Evolutionary conservation across 1,284 basidiomycete species (phyloP), one percentile per base, ranked within the genome.

Genomic region (Fomitopsis pinicola): DNA sequence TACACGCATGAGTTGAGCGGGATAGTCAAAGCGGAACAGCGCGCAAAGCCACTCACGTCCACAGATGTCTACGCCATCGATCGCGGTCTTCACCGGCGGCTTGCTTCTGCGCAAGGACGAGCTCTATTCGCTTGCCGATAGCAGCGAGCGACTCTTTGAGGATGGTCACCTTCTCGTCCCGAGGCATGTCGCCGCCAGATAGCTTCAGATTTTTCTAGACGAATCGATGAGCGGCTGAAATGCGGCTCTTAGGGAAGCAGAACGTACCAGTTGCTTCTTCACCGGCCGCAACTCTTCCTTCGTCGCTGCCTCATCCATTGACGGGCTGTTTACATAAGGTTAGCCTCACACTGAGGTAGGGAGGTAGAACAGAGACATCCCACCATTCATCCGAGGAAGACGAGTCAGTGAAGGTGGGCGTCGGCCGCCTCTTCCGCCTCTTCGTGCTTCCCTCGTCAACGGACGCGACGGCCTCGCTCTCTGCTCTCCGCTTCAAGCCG

Each of bases 271-370:
- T 75, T 98, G 94, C 76, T 94, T 94, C 83, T 98, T 98, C 64
- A 98, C 97, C 2, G 97, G 97, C 56, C 97, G 86, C 66, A 99
- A 77, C 70, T 96, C 89, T 77, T 98, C 96, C 77, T 99, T 99
- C 54, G 97, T 97, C 19, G 91, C 82, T 35, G 81, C 83, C 75
- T 99, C 97, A 71, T 98, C 97, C 96, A 99, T 98, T 5, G 94
- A 97, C 10, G 92, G 91, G 67, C 92, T 95, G 65, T 6, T 36
- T 9, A 28, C 14, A 36, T 30, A 9, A 63, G 46, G 38, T n/a
- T 40, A 40, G 44, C 52, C 5, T 5, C 53, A 46, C 48, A 46
- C 42, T 33, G 52, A 17, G 55, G 44, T 38, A 22, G 38, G 55
- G 48, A 59, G 26, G 30, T 33, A 33, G 2, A 53, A 52, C 22